Evolutionary conservation across 2,329 filamentous ascomycete species (phyloP), one percentile per base, ranked within the genome.

Genomic region (Nemania sp.): DNA sequence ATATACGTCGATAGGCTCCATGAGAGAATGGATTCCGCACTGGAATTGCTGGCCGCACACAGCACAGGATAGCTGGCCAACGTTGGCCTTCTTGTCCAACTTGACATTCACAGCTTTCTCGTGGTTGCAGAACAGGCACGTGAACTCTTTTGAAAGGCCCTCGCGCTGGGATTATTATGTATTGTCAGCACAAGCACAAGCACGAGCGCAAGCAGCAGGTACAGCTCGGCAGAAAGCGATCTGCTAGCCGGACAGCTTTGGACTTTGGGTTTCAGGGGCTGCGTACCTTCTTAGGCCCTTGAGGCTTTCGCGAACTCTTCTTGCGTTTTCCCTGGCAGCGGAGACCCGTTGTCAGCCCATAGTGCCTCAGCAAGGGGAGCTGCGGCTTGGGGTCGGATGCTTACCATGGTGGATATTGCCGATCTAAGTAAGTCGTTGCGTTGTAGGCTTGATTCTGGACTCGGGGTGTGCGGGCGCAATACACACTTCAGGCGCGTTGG

Each of bases 111-210:
- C 91, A 0, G 93, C 91, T 67, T 92, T 95, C 74, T 98, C 95
- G 78, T 98, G 93, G 76, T 97, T 98, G 83, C 95, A 99, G 79
- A 99, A 99, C 47, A 99, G 87, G 75, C 95, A 99, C 59, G 93
- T 91, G 77, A 99, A 99, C n/a, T 87, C 86, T 2, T 91, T 93
- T 3, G 89, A 83, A 17, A 95, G 83, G 42, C 87, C 85, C 69
- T 93, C 90, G 74, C 84, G 79, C 87, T 90, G 57, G 59, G 42
- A 12, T 37, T 9, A 29, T 52, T 9, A 29, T 52, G 11, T 48
- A 35, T 57, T 18, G 37, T 65, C 29, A 61, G 42, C 40, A 56
- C 11, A 13, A 17, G 32, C 4, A 25, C 25, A 7, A 29, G 25
- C 25, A 29, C 4, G 25, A 3, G 25, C 25, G 7, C 4, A 7